Percentiles rank a stretch among this genome's conserved stretches.
phyloP scores from a whole-genome alignment of 805 yeast species.

The Sporopachydermia lactativora region DNA sequence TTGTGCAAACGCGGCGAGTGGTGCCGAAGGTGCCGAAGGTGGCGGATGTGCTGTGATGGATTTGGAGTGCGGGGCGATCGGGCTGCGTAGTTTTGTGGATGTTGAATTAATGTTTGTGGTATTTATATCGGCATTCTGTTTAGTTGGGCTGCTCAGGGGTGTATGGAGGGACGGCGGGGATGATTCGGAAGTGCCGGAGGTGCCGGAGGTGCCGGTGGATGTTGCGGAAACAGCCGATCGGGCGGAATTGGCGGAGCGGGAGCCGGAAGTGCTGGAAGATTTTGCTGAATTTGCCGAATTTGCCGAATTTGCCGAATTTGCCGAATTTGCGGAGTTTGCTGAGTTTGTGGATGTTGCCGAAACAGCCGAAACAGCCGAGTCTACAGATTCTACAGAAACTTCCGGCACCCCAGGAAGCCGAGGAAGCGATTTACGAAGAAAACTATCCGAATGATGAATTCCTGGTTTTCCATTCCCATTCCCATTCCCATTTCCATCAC shows the following conservation, averaged over 20 bases:
- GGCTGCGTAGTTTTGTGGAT: not conserved
- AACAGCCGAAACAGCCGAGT: no score
- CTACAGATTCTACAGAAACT: no score
- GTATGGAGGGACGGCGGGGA: not conserved
- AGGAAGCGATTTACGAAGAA: conserved; percentile 6
- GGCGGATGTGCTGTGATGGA: not conserved
- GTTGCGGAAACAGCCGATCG: not conserved
- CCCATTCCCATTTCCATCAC: conserved; percentile 14
- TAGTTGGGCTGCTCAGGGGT: not conserved
- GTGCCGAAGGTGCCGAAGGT: not conserved
- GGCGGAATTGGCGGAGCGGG: not conserved
- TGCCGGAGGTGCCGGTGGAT: not conserved
- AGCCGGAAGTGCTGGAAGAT: no score
- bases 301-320: not conserved
- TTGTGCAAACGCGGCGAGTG: not conserved
- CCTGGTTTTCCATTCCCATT: no score
- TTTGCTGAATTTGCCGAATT: not conserved
- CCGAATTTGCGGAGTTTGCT: not conserved
- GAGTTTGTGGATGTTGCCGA: not conserved
- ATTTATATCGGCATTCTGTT: no score
- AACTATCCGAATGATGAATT: conserved; percentile 10
- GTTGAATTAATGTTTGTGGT: no score
- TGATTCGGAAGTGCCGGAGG: not conserved
- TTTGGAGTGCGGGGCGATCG: not conserved
- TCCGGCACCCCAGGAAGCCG: no score